Conservation (phyloP, 2,329 filamentous ascomycete genomes). For the Cytospora piceicola region DNA sequence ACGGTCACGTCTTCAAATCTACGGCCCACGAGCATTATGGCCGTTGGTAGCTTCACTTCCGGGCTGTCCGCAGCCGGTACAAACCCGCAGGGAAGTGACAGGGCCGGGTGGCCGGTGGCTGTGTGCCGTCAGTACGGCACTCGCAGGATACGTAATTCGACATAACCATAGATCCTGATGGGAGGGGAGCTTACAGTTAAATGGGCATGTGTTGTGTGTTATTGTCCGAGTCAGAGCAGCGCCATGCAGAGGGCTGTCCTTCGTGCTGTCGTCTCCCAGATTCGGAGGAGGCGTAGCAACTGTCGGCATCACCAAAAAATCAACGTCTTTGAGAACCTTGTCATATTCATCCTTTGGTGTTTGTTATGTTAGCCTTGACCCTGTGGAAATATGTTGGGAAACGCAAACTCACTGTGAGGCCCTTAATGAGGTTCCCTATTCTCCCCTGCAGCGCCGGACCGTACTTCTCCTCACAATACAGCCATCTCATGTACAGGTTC, state of each 20-base stretch:
- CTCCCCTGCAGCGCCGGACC: slow-evolving; percentile 23
- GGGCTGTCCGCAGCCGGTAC: slow-evolving; percentile 18
- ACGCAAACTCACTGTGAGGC: slow-evolving; percentile 16
- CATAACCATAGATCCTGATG: background rate
- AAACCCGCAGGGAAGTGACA: slow-evolving; percentile 25
- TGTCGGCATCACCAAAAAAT: slow-evolving; percentile 53
- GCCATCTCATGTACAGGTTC: slow-evolving; percentile 24
- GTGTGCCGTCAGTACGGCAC: slow-evolving; percentile 10
- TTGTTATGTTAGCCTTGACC: background rate
- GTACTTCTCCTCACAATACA: slow-evolving; percentile 27
- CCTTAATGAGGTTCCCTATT: slow-evolving; percentile 22
- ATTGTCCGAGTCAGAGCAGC: slow-evolving; percentile 3
- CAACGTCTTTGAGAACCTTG: slow-evolving; percentile 46
- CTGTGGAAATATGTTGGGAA: background rate
- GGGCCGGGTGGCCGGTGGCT: slow-evolving; percentile 25
- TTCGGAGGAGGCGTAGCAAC: slow-evolving; percentile 44
- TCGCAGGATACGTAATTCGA: background rate
- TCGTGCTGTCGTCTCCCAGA: slow-evolving; percentile 14
- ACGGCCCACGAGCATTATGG: slow-evolving; percentile 22
- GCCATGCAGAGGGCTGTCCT: slow-evolving; percentile 3
- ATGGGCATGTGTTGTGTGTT: slow-evolving; percentile 26
- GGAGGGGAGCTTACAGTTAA: slow-evolving; percentile 18
- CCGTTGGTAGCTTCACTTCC: slow-evolving; percentile 20
- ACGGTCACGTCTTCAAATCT: slow-evolving; percentile 23
- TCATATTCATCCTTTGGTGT: slow-evolving; percentile 48